Evolutionary conservation across 164 flowering plant genomes (phyloP), one percentile per base, ranked within the genome.

Genomic region (Berberis thunbergii): DNA sequence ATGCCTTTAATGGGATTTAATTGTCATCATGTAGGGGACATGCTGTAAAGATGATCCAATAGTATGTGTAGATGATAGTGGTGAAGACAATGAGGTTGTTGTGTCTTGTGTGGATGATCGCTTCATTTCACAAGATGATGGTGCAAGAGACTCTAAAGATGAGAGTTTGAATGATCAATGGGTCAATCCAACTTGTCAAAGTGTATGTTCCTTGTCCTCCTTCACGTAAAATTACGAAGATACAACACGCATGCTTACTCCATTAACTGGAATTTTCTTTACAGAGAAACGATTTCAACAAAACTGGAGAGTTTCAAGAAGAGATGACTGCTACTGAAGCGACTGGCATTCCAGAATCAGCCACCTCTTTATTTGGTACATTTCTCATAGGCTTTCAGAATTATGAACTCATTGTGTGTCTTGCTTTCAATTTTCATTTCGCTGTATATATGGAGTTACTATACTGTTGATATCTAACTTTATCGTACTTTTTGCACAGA

Each of bases 331-430:
- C 55, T 40, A 66, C 65, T 43, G 65, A 43, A 26, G n/a, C 5
- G 4, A 45, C 59, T 26, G 61, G 4, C 50, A 40, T 44, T 12
- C 57, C 59, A 12, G 63, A 69, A 55, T 66, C 77, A 49, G 7
- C 13, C 43, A 45, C 77, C 39, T 9, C 41, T 56, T 41, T 63
- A 41, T 45, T 63, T 53, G 80, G 86, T 82, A 63, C 41, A 52
- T 57, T 6, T 52, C 26, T 52, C 11, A 7, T 52, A 4, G 0
- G 10, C 49, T 46, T 8, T 46, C 54, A 10, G 54, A 26, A 52
- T 10, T 26, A 52, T 52, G n/a, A 4, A 4, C 11, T 7, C n/a
- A 7, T 8, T 52, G 4, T 4, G n/a, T n/a, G 4, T 52, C 13
- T 7, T 3, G 4, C n/a, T 52, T 52, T 52, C 3, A 52, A 8